Evolutionary conservation across 345 rosid genomes (phyloP).

Genomic region (Dimocarpus longan): DNA sequence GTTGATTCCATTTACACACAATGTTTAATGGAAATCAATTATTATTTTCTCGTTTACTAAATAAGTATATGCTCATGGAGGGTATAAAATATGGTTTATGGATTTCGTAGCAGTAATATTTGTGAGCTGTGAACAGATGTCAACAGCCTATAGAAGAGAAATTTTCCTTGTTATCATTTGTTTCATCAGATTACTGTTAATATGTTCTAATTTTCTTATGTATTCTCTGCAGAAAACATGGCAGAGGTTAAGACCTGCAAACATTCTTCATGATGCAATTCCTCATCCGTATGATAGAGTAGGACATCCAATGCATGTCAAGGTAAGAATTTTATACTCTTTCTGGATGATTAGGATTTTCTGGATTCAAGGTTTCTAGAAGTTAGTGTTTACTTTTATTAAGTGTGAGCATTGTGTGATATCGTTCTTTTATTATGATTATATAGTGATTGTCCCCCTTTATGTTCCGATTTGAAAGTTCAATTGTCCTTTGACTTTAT

Average conservation of each 20-base stretch:
- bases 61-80: not conserved
- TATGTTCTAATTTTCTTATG: not conserved
- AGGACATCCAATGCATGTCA: constrained; percentile 81
- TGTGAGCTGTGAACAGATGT: not conserved
- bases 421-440: not conserved
- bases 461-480: not conserved
- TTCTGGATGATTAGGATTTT: constrained; percentile 9
- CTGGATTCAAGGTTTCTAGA: not conserved
- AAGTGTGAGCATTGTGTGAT: not conserved
- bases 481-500: not conserved
- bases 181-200: not conserved
- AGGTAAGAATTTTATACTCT: constrained; percentile 43
- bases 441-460: not conserved
- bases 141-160: not conserved
- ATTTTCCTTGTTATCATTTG: not conserved
- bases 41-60: not conserved
- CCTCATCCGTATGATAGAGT: constrained; percentile 71
- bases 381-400: not conserved
- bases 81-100: not conserved
- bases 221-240: constrained; percentile 70
- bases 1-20: not conserved
- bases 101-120: not conserved
- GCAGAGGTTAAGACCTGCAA: constrained; percentile 62
- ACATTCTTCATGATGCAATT: constrained; percentile 74
- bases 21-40: not conserved